Percentiles rank a stretch among this genome's conserved stretches.
These are phyloP conservation scores for Phytophthora quininea DNA, from an alignment of 352 stramenopile species.

Conservation along the genomic window DNA sequence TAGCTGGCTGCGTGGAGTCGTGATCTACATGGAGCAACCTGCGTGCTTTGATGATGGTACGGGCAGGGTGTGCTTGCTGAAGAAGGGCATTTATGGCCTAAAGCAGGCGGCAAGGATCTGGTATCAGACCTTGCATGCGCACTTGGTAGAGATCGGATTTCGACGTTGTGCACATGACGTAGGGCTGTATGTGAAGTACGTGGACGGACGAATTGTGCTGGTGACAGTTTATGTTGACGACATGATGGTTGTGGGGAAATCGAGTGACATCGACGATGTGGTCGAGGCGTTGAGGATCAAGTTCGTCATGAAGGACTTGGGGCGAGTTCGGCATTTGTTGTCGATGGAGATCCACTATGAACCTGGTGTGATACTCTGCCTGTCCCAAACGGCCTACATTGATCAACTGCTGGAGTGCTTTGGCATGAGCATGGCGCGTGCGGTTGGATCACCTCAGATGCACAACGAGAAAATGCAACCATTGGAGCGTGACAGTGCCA, in stretches of 20 bases:
- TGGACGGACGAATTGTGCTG: constrained; percentile 1
- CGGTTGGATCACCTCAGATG: not conserved
- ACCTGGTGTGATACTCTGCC: not conserved
- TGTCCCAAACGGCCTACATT: not conserved
- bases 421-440: not conserved
- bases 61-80: constrained; percentile 3
- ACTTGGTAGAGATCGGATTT: not conserved
- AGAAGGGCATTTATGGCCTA: constrained; percentile 4
- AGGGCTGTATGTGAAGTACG: constrained; percentile 5
- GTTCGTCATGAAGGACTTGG: constrained; percentile 10
- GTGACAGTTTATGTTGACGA: constrained; percentile 11
- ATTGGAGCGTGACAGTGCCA: no score
- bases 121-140: not conserved
- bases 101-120: constrained; percentile 4
- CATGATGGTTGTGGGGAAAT: constrained; percentile 6
- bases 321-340: not conserved
- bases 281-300: not conserved
- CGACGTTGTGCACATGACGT: constrained; percentile 2
- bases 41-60: constrained; percentile 1
- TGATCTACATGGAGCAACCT: constrained; percentile 16
- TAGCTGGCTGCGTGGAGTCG: not conserved
- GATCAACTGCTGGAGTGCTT: constrained; percentile 7
- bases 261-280: constrained; percentile 2
- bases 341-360: constrained; percentile 9
- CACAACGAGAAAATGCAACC: no score